phyloP scores from a whole-genome alignment of 2,329 filamentous ascomycete genomes.

The Penicillium sp. region DNA sequence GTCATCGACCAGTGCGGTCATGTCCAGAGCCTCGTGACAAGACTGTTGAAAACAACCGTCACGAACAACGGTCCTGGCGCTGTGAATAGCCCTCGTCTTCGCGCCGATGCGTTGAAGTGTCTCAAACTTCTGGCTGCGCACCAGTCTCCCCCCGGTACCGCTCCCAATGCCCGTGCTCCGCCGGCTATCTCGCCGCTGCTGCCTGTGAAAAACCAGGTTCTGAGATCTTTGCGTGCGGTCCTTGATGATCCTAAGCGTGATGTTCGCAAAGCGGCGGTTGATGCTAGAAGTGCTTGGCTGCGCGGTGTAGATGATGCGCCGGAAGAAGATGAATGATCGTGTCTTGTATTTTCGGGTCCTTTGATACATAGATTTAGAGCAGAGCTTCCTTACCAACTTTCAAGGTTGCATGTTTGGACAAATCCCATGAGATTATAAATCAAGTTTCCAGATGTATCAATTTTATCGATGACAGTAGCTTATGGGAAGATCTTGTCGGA shows the following conservation, averaged over 20 bases:
- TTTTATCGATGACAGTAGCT: too few species aligned
- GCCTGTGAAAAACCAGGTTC: conserved; percentile 58
- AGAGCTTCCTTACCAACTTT: not conserved
- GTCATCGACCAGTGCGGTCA: conserved; percentile 58
- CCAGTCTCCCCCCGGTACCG: conserved; percentile 25
- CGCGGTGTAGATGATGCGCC: conserved; percentile 60
- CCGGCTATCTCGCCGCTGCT: conserved; percentile 51
- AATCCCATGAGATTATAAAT: too few species aligned
- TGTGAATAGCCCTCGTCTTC: conserved; percentile 32
- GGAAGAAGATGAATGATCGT: conserved; percentile 53
- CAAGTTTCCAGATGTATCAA: too few species aligned
- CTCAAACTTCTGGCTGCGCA: conserved; percentile 39
- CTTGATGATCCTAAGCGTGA: conserved; percentile 65
- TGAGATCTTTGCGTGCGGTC: conserved; percentile 56
- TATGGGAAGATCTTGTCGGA: too few species aligned
- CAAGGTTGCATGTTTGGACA: too few species aligned
- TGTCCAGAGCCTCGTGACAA: conserved; percentile 57
- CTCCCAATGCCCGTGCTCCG: conserved; percentile 26
- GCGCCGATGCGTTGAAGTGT: conserved; percentile 40
- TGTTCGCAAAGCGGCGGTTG: conserved; percentile 64
- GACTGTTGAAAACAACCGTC: conserved; percentile 53
- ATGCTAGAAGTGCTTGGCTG: conserved; percentile 63
- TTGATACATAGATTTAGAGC: not conserved
- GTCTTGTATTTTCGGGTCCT: not conserved
- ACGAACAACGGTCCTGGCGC: conserved; percentile 16